Conservation (phyloP, 1,139 yeast species). For the Debaryomyces fabryi region DNA sequence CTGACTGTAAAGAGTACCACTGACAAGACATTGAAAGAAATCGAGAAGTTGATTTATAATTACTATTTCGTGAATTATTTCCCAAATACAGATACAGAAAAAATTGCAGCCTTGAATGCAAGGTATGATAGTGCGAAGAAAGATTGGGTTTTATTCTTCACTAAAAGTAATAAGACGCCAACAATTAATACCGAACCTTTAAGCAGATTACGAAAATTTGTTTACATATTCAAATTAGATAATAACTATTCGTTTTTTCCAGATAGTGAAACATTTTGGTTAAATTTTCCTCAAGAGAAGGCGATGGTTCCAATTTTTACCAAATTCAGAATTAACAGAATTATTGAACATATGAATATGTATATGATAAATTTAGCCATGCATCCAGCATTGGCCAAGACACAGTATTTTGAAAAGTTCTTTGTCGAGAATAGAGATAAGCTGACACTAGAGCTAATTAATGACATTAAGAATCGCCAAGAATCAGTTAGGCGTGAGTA, state of each 20-base stretch:
- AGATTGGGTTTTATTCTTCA: slow-evolving; percentile 40
- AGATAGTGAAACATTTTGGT: slow-evolving; percentile 39
- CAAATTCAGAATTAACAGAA: slow-evolving; percentile 47
- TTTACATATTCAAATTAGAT: slow-evolving; percentile 35
- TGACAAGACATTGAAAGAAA: slow-evolving; percentile 35
- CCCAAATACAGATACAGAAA: slow-evolving; percentile 18
- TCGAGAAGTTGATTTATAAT: slow-evolving; percentile 50
- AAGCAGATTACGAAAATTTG: slow-evolving; percentile 41
- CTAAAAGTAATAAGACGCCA: slow-evolving; percentile 20
- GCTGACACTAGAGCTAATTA: slow-evolving; percentile 41
- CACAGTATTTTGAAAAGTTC: slow-evolving; percentile 48
- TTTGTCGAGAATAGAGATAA: slow-evolving; percentile 24
- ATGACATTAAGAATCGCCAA: slow-evolving; percentile 22
- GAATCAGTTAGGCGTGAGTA: slow-evolving; percentile 19
- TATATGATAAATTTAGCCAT: slow-evolving; percentile 43
- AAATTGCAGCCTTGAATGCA: slow-evolving; percentile 35
- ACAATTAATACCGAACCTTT: slow-evolving; percentile 31
- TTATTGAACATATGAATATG: slow-evolving; percentile 51
- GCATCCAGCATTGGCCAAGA: slow-evolving; percentile 24
- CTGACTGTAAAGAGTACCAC: slow-evolving; percentile 33
- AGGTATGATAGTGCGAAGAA: slow-evolving; percentile 33
- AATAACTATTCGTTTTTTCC: slow-evolving; percentile 44
- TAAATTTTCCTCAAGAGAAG: slow-evolving; percentile 32
- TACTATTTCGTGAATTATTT: slow-evolving; percentile 31
- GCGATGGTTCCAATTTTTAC: slow-evolving; percentile 36